Conservation (phyloP, 306 rosid species). For the Vigna mungo region DNA sequence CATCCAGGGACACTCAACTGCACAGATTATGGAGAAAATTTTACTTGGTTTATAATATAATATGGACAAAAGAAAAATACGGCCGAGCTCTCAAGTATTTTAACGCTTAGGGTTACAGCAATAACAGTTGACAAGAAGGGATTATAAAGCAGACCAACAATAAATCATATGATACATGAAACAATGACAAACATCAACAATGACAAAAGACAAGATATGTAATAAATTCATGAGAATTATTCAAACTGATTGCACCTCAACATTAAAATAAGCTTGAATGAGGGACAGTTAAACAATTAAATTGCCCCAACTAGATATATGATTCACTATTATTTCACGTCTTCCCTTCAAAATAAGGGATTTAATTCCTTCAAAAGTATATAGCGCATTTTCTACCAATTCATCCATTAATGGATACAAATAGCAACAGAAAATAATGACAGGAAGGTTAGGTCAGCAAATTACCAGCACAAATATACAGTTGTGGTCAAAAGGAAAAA, state of each 20-base stretch:
- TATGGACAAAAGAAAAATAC: background rate
- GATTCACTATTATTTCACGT: constrained; percentile 4
- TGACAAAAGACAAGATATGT: constrained; percentile 34
- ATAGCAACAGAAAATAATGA: constrained; percentile 16
- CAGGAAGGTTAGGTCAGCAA: background rate
- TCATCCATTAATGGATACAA: constrained; percentile 3
- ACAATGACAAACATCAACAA: constrained; percentile 2
- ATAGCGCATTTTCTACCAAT: constrained; percentile 25
- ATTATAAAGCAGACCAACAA: constrained; percentile 6
- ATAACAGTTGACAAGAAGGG: constrained; percentile 8
- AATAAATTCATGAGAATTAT: constrained; percentile 24
- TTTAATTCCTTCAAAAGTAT: constrained; percentile 13
- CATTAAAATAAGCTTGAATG: constrained; percentile 14
- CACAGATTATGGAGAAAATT: constrained; percentile 34
- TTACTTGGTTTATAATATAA: constrained; percentile 29
- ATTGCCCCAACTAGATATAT: background rate
- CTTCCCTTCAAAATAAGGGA: constrained; percentile 5
- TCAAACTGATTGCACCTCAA: constrained; percentile 17
- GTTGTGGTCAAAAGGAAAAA: background rate
- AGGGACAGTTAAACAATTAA: constrained; percentile 7
- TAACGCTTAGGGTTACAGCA: constrained; percentile 3
- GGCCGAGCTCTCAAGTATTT: background rate
- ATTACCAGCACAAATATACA: background rate
- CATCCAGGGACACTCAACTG: constrained; percentile 95
- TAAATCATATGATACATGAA: constrained; percentile 28